Percentiles rank a stretch among this genome's conserved stretches.
phyloP scores from a whole-genome alignment of 179 eudicot genomes.

The Actinidia chinensis region DNA sequence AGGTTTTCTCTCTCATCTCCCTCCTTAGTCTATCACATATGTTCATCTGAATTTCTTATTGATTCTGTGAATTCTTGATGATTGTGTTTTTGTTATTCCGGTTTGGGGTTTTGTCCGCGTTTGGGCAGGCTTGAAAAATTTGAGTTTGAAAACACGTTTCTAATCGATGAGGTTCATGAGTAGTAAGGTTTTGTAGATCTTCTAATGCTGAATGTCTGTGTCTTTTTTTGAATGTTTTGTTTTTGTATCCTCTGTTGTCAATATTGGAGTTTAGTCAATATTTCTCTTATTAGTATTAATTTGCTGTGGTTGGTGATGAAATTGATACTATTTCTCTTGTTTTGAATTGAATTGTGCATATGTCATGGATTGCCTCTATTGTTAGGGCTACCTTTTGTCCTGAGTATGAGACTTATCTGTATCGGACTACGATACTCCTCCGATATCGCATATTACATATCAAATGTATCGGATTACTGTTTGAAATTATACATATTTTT shows the following conservation, averaged over 20 bases:
- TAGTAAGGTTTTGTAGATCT: not conserved
- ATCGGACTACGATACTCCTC: too few relatives aligned
- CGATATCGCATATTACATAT: too few relatives aligned
- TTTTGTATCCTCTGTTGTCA: too few relatives aligned
- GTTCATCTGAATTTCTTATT: not conserved
- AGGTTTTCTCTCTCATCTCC: conserved; percentile 32
- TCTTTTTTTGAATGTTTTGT: not conserved
- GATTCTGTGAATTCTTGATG: not conserved
- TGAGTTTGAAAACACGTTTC: not conserved
- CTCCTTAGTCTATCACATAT: not conserved
- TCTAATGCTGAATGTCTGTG: not conserved
- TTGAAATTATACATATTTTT: too few relatives aligned
- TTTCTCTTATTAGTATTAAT: not conserved
- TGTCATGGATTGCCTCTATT: not conserved
- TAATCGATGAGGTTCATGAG: not conserved
- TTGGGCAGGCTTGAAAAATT: not conserved
- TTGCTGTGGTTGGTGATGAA: not conserved
- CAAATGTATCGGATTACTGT: too few relatives aligned
- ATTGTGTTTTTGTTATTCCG: conserved; percentile 2
- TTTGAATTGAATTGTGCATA: not conserved
- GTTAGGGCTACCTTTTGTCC: not conserved
- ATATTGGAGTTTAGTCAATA: not conserved
- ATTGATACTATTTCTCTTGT: not conserved
- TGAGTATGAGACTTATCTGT: too few relatives aligned
- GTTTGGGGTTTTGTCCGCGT: too few relatives aligned